Base-by-base conservation (phyloP, 1,139 yeast species). In the Protomyces arabidopsidicola region DNA sequence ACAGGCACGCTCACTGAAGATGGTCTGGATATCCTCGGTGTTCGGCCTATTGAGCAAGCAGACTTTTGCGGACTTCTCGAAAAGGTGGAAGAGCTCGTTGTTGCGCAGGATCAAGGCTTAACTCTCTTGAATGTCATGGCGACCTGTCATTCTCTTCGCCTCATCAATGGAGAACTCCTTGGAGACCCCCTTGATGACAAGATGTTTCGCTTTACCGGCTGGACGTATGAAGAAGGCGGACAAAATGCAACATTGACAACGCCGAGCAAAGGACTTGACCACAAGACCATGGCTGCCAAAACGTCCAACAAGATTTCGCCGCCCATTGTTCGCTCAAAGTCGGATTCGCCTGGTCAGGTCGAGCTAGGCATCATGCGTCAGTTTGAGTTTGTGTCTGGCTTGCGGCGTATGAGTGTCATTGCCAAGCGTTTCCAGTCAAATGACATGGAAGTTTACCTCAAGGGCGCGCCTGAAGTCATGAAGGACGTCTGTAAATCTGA, bases 381-480 rank as follows among this genome's bases (percentile, higher is more conserved):
- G 70, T 90, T 84, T 75, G 98, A 93, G 69, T 93, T 93, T 74
- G 81, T 88, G 14, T 85, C 98, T 0, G 82, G 85, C 45, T 77
- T 95, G 67, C 84, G 98, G 73, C 80, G 98, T 71, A 93, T 93
- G 97, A 86, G 95, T 64, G 97, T 90, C 0, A 74, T 90, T 65
- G 84, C 85, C 20, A 80, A 80, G 72, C 63, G 77, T 73, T 56
- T 74, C 75, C 35, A 65, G 67, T 56, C 63, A 67, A 55, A 55
- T 68, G 65, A 67, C 70, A 66, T 73, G 62, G 76, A 75, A 67
- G 83, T 88, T 0, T 87, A 83, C 72, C 88, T 95, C 14, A 93
- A 93, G 73, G 99, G 99, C 60, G 98, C 99, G 0, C 99, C 99
- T 0, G 99, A 93, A 74, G 89, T 91, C n/a, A 88, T 93, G 81